phyloP scores from a whole-genome alignment of 768 basidiomycete genomes.

The Suillus tomentosus region DNA sequence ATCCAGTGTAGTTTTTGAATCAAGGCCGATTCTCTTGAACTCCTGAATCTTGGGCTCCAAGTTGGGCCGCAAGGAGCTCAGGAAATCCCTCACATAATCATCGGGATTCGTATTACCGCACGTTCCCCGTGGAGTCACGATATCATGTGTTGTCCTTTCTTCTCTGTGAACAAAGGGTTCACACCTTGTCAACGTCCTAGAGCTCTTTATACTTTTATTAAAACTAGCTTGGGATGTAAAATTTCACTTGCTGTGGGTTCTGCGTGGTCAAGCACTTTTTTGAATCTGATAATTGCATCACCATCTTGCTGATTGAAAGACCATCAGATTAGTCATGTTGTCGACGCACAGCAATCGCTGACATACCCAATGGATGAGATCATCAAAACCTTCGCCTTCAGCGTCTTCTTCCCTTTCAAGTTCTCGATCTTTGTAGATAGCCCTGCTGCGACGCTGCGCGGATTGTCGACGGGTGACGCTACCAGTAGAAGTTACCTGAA shows the following conservation, averaged over 20 bases:
- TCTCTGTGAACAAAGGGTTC: neutral
- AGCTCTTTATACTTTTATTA: neutral
- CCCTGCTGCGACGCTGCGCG: neutral
- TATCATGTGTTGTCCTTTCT: neutral
- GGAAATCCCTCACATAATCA: slow-evolving; percentile 17
- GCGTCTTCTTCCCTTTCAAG: neutral
- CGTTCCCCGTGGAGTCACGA: neutral
- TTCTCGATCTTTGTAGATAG: neutral
- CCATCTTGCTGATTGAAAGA: neutral
- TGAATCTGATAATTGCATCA: neutral
- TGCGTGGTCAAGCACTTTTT: neutral
- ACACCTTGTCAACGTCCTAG: neutral
- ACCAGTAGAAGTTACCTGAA: neutral
- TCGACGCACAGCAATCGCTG: too few relatives aligned
- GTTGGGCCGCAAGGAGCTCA: slow-evolving; percentile 23
- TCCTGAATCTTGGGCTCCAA: slow-evolving; percentile 23
- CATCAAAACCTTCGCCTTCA: neutral
- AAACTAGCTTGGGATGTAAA: too few relatives aligned
- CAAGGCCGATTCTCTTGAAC: slow-evolving; percentile 26
- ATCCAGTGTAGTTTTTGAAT: slow-evolving; percentile 21
- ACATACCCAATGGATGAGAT: neutral
- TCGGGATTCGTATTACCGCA: neutral
- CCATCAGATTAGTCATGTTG: neutral
- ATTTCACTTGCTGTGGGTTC: neutral
- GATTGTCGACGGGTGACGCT: neutral